Conservation (phyloP, 179 eudicot species). For the Drosera spatulata region DNA sequence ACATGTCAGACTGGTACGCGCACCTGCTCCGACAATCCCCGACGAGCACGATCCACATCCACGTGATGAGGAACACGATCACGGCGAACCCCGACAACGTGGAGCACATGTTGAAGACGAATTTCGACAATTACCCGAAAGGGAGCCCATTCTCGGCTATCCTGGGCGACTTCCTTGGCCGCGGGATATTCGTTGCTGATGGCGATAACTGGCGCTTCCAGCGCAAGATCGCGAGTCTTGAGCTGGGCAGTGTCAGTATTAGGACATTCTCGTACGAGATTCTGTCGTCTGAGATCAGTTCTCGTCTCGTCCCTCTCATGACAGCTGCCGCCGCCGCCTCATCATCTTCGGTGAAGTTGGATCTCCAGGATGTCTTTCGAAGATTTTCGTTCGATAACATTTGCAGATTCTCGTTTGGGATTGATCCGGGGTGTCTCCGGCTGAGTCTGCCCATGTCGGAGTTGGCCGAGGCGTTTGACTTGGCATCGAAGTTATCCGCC, state of each 20-base stretch:
- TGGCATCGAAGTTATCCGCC: constrained; percentile 48
- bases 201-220: constrained; percentile 69
- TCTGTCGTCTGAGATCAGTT: constrained; percentile 30
- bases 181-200: constrained; percentile 71
- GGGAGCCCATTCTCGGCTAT: constrained; percentile 56
- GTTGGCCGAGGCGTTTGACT: constrained; percentile 48
- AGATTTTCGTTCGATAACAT: constrained; percentile 56
- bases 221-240: constrained; percentile 66
- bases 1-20: constrained; percentile 53
- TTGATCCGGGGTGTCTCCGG: constrained; percentile 35
- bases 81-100: constrained; percentile 69
- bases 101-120: constrained; percentile 59
- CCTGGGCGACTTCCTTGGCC: constrained; percentile 71
- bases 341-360: constrained; percentile 18
- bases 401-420: constrained; percentile 55
- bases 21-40: constrained; percentile 40
- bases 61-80: constrained; percentile 44
- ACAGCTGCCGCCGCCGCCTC: too few relatives aligned
- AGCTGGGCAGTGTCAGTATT: constrained; percentile 50
- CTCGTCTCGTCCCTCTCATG: constrained; percentile 30
- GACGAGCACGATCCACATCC: constrained; percentile 51
- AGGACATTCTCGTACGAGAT: constrained; percentile 36
- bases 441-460: constrained; percentile 15
- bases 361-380: constrained; percentile 53
- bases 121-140: constrained; percentile 68